These are phyloP conservation scores for Lecanicillium sp. DNA, from an alignment of 2,329 filamentous ascomycete genomes.

Conservation along the genomic window DNA sequence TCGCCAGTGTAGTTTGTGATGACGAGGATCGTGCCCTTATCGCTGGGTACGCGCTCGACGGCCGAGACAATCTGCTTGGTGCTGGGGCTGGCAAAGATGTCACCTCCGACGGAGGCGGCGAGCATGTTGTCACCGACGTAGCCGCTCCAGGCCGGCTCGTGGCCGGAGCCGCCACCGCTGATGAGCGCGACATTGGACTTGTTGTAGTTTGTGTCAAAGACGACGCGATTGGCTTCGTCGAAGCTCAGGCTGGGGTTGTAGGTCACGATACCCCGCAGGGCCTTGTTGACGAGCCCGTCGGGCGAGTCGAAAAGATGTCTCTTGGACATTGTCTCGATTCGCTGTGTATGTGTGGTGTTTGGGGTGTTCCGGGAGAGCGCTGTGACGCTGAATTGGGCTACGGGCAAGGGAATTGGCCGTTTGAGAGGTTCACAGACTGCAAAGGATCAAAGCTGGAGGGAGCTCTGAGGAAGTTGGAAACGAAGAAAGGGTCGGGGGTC, in stretches of 20 bases:
- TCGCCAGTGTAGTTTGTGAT: conserved; percentile 61
- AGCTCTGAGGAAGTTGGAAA: neutral
- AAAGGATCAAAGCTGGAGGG: conserved; percentile 2
- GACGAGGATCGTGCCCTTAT: conserved; percentile 49
- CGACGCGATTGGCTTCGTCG: conserved; percentile 43
- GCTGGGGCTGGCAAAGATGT: conserved; percentile 57
- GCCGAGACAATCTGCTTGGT: conserved; percentile 55
- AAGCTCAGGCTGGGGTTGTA: conserved; percentile 44
- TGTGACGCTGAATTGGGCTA: neutral
- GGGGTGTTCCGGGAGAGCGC: conserved; percentile 5
- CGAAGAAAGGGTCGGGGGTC: too few relatives aligned
- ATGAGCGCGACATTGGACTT: conserved; percentile 40
- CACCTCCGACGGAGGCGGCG: conserved; percentile 52
- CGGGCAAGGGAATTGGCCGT: too few relatives aligned
- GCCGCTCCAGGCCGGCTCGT: conserved; percentile 56
- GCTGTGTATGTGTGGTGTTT: conserved; percentile 5
- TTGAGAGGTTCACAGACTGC: neutral
- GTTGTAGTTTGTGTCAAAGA: conserved; percentile 39
- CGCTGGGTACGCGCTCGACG: conserved; percentile 46
- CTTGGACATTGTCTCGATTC: conserved; percentile 36
- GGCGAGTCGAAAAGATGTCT: conserved; percentile 44
- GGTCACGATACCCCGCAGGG: conserved; percentile 41
- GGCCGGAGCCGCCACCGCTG: conserved; percentile 48
- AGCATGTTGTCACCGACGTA: conserved; percentile 57
- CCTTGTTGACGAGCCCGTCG: conserved; percentile 46